Evolutionary conservation across 768 basidiomycete species (phyloP).

Genomic region (Serendipita vermifera): DNA sequence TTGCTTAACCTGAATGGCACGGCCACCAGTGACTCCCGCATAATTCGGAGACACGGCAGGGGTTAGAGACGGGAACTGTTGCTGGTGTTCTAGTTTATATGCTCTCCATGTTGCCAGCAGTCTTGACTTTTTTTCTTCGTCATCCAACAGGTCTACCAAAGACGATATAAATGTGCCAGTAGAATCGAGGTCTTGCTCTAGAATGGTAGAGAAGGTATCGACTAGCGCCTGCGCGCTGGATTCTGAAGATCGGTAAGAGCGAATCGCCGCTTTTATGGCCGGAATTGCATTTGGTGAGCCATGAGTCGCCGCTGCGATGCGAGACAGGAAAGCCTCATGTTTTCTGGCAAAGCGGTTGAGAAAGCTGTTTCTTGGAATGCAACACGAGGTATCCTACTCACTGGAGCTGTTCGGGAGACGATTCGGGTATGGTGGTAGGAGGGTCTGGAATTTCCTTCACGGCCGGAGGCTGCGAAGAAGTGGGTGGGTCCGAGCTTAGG

Average conservation of each 20-base stretch:
- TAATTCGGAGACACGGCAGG: conserved; percentile 33
- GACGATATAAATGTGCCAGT: conserved; percentile 61
- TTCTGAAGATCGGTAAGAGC: conserved; percentile 66
- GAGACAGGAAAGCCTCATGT: conserved; percentile 48
- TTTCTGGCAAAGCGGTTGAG: conserved; percentile 36
- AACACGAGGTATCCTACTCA: neutral
- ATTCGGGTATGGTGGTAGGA: conserved; percentile 34
- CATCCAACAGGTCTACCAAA: conserved; percentile 66
- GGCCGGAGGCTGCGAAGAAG: conserved; percentile 13
- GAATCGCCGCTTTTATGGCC: conserved; percentile 59
- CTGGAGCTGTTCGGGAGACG: conserved; percentile 44
- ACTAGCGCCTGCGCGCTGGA: conserved; percentile 73
- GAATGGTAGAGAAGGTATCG: conserved; percentile 72
- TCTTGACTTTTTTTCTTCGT: conserved; percentile 70
- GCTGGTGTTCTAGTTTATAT: conserved; percentile 76
- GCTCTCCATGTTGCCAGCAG: conserved; percentile 68
- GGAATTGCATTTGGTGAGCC: conserved; percentile 46
- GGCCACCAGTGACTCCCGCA: conserved; percentile 60
- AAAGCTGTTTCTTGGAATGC: neutral
- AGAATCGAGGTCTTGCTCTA: conserved; percentile 53
- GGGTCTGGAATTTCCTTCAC: conserved; percentile 23
- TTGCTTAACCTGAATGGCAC: conserved; percentile 78
- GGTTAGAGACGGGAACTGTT: conserved; percentile 68
- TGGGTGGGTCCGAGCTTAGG: neutral
- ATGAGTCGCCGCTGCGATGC: conserved; percentile 45